Evolutionary conservation across 2,329 filamentous ascomycete species (phyloP), one percentile per base, ranked within the genome.

Genomic region (Graphilbum ipis-grandicollis): DNA sequence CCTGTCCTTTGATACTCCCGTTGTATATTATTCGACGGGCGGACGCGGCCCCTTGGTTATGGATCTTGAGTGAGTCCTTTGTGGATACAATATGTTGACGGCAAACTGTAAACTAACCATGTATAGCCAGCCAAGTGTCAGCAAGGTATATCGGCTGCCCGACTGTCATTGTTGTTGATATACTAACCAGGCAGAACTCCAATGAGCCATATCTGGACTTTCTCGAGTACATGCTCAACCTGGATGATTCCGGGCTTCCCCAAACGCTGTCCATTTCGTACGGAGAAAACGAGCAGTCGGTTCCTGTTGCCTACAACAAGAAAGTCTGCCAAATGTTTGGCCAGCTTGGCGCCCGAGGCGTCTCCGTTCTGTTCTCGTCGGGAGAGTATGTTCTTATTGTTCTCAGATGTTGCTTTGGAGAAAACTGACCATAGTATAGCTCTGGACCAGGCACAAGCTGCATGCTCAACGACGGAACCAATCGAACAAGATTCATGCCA

Each of bases 241-340:
- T 59, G 42, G 47, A 53, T 1, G 58, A 65, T 34, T 47, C 53
- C 8, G 50, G 62, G 19, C 50, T 71, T 12, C 71, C 71, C 1
- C 66, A 68, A 35, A 62, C 72, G 2, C 56, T 75, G n/a, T 66
- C 64, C 32, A 62, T 69, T 18, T 71, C 66, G n/a, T 75, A 73
- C 46, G 66, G 62, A 7, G 68, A 73, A 43, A 62, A 71, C 42
- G 69, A 74, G 52, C 56, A 66, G 33, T 60, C 61, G 0, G 65
- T 73, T 0, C 68, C 68, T 2, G 41, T 42, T 6, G 52, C 56
- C 2, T 72, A 71, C 41, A 68, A 68, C 1, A 48, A 55, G 38
- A 58, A 60, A 19, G 65, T 70, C 5, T 73, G 68, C 49, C 55
- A 61, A 34, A 50, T 65, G 44, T 63, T 72, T 40, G 68, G 65